A percentile compares a stretch with the other conserved stretches of the same genome.
Conservation (phyloP, 129 eudicot species). For the Saposhnikovia divaricata region DNA sequence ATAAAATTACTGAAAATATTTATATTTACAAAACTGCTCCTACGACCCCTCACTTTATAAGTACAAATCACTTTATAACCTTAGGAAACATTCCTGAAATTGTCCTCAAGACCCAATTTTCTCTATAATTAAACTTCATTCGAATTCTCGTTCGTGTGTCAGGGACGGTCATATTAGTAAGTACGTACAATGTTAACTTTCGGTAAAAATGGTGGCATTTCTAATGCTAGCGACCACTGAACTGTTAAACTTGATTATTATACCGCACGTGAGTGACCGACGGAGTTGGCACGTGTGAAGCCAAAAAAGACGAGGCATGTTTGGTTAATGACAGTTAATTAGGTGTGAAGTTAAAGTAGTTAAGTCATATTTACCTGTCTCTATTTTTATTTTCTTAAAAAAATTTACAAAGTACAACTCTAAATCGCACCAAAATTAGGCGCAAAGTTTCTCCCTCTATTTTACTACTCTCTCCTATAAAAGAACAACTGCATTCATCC, state of each 20-base stretch:
- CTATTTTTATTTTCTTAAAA: not conserved
- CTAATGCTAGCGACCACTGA: not conserved
- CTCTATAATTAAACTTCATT: too few relatives aligned
- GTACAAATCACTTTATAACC: too few relatives aligned
- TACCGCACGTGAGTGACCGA: conserved; percentile 8
- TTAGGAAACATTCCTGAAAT: too few relatives aligned
- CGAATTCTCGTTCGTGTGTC: too few relatives aligned
- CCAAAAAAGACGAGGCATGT: not conserved
- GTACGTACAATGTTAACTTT: not conserved
- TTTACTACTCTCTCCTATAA: conserved; percentile 1
- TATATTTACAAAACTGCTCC: too few relatives aligned
- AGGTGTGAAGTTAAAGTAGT: conserved; percentile 34
- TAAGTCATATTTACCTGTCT: conserved; percentile 20
- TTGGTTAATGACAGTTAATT: conserved; percentile 35
- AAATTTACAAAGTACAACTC: not conserved
- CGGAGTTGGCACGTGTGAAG: not conserved
- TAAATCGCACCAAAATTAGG: not conserved
- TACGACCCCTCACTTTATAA: too few relatives aligned
- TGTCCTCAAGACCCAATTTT: too few relatives aligned
- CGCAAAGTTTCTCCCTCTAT: not conserved
- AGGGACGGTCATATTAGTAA: too few relatives aligned
- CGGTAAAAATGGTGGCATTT: not conserved
- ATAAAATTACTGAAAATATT: too few relatives aligned
- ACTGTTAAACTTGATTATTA: not conserved
- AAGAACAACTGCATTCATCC: not conserved